These are phyloP conservation scores for Fabrea salina DNA, from an alignment of 169 alveolate species.

Conservation along the genomic window DNA sequence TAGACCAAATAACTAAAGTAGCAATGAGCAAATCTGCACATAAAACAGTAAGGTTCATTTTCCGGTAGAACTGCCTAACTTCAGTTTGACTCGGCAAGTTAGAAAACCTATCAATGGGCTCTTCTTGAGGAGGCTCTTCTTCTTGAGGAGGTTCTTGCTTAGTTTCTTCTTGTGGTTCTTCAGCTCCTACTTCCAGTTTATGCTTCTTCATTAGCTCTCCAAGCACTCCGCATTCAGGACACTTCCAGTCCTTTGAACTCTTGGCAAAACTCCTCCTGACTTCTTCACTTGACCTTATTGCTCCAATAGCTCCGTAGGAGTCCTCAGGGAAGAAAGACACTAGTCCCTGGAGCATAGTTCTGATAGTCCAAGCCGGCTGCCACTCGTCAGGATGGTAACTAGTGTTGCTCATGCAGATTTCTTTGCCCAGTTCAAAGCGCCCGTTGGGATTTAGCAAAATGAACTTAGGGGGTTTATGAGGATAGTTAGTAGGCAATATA, in stretches of 20 bases:
- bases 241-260: neutral
- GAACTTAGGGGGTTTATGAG: constrained; percentile 91
- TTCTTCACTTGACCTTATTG: neutral
- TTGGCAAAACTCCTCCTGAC: neutral
- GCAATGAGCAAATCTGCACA: too few relatives aligned
- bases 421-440: constrained; percentile 85
- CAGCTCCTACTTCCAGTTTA: too few relatives aligned
- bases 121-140: too few relatives aligned
- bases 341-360: constrained; percentile 88
- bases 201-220: neutral
- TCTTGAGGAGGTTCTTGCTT: too few relatives aligned
- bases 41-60: too few relatives aligned
- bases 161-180: too few relatives aligned
- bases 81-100: too few relatives aligned
- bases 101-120: too few relatives aligned
- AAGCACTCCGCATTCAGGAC: neutral
- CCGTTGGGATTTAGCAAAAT: constrained; percentile 88
- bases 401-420: constrained; percentile 86
- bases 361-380: constrained; percentile 93
- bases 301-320: constrained; percentile 13
- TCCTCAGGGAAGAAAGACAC: constrained; percentile 81
- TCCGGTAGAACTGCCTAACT: too few relatives aligned
- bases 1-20: too few relatives aligned
- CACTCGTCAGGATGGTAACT: constrained; percentile 91
- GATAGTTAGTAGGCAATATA: constrained; percentile 87